Evolutionary conservation across 2,329 filamentous ascomycete genomes (phyloP), one percentile per base, ranked within the genome.

Genomic region (Zopfia rhizophila): DNA sequence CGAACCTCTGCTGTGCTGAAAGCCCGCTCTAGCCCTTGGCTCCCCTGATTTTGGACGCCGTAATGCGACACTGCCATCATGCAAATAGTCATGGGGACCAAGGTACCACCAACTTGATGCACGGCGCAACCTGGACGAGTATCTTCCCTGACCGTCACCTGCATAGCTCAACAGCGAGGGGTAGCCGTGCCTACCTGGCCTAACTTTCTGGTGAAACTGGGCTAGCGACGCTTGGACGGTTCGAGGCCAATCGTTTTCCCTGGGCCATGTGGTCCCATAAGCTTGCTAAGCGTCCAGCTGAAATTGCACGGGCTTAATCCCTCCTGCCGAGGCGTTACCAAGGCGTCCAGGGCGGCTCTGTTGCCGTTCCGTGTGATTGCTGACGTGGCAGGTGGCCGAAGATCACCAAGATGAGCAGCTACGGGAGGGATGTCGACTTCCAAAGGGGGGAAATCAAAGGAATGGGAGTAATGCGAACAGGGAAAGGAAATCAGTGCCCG

Each of bases 51-150:
- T 44, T 27, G 52, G 24, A 55, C 38, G 31, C 44, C 18, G 12
- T 33, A 42, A 55, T 45, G 29, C 24, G 25, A 47, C 38, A 40
- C 38, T 47, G 27, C 38, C 36, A 27, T 51, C 18, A 56, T 56
- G 17, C 38, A 54, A 48, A 45, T 27, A 33, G 36, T 53, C 29
- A 51, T 46, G 19, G 24, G 17, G 40, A 48, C 35, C 28, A n/a
- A n/a, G n/a, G 49, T 31, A 45, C 45, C 10, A 45, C 35, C 22
- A 49, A 49, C 42, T 27, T 27, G 29, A 33, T 13, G 17, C 16
- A 38, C 24, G 14, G 25, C 35, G 31, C 35, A 53, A 16, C 18
- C 23, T 53, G 14, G 44, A 41, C 30, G 25, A 51, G 29, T 48
- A 50, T 12, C 38, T 50, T 7, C 37, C 16, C 19, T 23, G 27